phyloP scores from a whole-genome alignment of 139 green algal genomes.

The Micractinium sp. region DNA sequence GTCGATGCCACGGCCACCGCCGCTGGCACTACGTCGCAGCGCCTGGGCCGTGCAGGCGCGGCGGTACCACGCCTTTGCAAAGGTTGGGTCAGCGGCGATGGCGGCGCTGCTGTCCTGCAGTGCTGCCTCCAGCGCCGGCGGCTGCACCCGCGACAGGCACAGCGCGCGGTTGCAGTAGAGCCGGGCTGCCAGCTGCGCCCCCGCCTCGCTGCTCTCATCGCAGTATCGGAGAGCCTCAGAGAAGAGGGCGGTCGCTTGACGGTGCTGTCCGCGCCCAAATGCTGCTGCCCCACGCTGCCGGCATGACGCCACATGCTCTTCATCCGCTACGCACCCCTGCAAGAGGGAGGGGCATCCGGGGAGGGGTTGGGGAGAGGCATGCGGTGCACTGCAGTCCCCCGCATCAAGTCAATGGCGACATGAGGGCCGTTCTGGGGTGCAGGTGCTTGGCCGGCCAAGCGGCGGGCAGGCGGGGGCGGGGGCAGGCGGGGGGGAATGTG shows the following conservation, averaged over 20 bases:
- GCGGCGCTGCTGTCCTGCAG: slow-evolving; percentile 24
- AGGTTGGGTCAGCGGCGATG: slow-evolving; percentile 6
- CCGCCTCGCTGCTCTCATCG: slow-evolving; percentile 9
- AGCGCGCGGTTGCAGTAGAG: slow-evolving; percentile 48
- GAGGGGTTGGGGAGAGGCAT: too few relatives aligned
- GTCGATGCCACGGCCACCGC: neutral
- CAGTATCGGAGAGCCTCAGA: slow-evolving; percentile 24
- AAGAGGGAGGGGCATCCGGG: neutral
- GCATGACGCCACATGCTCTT: neutral
- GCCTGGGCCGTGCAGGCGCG: slow-evolving; percentile 3
- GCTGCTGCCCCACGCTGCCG: slow-evolving; percentile 3
- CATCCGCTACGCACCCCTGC: slow-evolving; percentile 35
- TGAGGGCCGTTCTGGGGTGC: too few relatives aligned
- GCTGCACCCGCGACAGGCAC: slow-evolving; percentile 2
- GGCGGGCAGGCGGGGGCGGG: neutral
- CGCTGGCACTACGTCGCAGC: neutral
- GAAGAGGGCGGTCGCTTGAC: slow-evolving; percentile 18
- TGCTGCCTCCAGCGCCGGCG: neutral
- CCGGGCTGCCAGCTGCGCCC: slow-evolving; percentile 6
- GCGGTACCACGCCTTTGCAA: slow-evolving; percentile 43
- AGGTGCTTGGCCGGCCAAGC: too few relatives aligned
- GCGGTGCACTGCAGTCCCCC: too few relatives aligned
- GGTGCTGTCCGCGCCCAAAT: slow-evolving; percentile 14
- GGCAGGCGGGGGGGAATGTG: neutral
- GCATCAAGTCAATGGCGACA: too few relatives aligned